Conservation (phyloP, 2,329 filamentous ascomycete genomes). For the Neonectria punicea region DNA sequence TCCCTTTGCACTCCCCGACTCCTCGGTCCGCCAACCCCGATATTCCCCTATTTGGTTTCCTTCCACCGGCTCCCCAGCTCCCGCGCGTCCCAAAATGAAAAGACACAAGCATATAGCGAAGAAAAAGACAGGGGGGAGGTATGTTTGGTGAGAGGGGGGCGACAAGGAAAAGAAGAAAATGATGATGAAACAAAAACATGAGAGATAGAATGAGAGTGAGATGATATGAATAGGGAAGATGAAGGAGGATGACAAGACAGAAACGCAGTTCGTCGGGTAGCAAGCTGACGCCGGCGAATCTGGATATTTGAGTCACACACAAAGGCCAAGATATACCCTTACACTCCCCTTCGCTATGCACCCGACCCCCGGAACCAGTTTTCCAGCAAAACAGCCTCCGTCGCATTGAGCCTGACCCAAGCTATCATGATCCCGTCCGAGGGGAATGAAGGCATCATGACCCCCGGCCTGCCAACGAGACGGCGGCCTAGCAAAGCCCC, state of each 20-base stretch:
- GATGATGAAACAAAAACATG: conserved; percentile 18
- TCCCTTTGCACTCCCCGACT: conserved; percentile 45
- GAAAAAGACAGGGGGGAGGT: conserved; percentile 27
- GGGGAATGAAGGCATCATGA: conserved; percentile 13
- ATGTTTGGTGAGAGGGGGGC: conserved; percentile 21
- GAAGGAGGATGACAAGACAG: conserved; percentile 38
- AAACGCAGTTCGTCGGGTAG: conserved; percentile 40
- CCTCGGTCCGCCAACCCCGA: conserved; percentile 37
- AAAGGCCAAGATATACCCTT: conserved; percentile 53
- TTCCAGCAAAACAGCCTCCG: conserved; percentile 55
- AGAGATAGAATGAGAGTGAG: conserved; percentile 25
- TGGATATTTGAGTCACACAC: conserved; percentile 48
- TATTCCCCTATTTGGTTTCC: conserved; percentile 27
- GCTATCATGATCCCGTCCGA: conserved; percentile 17
- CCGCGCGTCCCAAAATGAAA: conserved; percentile 38
- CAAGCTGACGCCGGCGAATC: conserved; percentile 43
- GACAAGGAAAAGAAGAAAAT: background rate
- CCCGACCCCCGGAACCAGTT: conserved; percentile 51
- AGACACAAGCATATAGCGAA: conserved; percentile 33
- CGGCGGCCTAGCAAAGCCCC: conserved; percentile 44
- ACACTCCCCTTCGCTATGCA: conserved; percentile 59
- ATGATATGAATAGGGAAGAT: conserved; percentile 28
- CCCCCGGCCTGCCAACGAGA: conserved; percentile 28
- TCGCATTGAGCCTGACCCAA: conserved; percentile 28
- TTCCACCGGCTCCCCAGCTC: conserved; percentile 44